These are phyloP conservation scores for Ceratobasidium sp. DNA, from an alignment of 1,284 basidiomycete species.

Conservation along the genomic window DNA sequence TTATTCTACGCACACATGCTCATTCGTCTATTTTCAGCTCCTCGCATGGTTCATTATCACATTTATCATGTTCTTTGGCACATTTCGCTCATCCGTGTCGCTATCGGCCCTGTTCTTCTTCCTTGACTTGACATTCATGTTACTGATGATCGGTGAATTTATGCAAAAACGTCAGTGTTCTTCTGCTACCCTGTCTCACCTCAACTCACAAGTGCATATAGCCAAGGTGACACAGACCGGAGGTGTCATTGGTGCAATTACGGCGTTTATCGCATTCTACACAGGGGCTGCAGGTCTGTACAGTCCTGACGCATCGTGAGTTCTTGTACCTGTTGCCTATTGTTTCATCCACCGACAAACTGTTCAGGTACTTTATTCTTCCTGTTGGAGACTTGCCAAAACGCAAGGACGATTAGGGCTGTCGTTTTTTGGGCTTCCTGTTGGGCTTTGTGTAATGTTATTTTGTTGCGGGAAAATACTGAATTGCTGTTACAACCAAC, in stretches of 20 bases:
- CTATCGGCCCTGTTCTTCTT: slow-evolving; percentile 75
- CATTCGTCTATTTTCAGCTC: not conserved
- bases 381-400: slow-evolving; percentile 37
- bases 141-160: slow-evolving; percentile 58
- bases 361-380: slow-evolving; percentile 31
- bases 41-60: slow-evolving; percentile 71
- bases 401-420: slow-evolving; percentile 12
- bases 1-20: slow-evolving; percentile 44
- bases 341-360: not conserved
- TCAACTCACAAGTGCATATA: not conserved
- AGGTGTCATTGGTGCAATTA: slow-evolving; percentile 69
- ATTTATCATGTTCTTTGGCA: slow-evolving; percentile 65
- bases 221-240: slow-evolving; percentile 62
- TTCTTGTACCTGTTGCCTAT: not conserved
- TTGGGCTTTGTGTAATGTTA: not conserved
- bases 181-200: not conserved
- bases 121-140: slow-evolving; percentile 69
- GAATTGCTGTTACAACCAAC: not conserved
- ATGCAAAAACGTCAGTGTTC: slow-evolving; percentile 24
- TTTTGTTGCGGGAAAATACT: not conserved
- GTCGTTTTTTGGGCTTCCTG: not conserved
- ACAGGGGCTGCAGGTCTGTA: slow-evolving; percentile 8
- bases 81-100: slow-evolving; percentile 69
- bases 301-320: slow-evolving; percentile 24
- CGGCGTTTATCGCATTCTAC: slow-evolving; percentile 23